Percentiles rank a stretch among this genome's conserved stretches.
Evolutionary conservation across 176 grass and related monocot genomes (phyloP).

Genomic region (Poa pratensis): DNA sequence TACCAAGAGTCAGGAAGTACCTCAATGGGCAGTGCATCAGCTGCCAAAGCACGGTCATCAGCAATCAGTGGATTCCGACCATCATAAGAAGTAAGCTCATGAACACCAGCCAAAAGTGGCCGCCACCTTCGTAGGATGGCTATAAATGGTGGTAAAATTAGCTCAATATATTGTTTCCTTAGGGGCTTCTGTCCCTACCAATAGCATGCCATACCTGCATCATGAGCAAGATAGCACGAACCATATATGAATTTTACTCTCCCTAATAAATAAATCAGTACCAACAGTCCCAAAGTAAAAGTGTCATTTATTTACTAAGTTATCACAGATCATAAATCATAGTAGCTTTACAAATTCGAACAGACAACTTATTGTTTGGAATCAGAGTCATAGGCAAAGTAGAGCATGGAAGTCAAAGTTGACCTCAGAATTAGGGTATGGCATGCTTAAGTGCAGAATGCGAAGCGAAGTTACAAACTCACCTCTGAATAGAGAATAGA

Average conservation of each 20-base stretch:
- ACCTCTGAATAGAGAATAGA: conserved; percentile 98
- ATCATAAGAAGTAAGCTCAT: conserved; percentile 98
- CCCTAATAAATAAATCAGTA: conserved; percentile 19
- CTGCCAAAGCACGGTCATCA: conserved; percentile 91
- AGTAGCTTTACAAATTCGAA: conserved; percentile 25
- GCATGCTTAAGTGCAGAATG: conserved; percentile 39
- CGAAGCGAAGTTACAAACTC: conserved; percentile 40
- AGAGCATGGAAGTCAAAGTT: conserved; percentile 5
- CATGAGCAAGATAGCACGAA: conserved; percentile 33
- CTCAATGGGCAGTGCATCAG: conserved; percentile 84
- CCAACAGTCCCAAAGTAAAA: conserved; percentile 1
- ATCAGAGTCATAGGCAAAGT: conserved; percentile 13
- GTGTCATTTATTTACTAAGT: conserved; percentile 27
- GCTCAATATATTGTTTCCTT: conserved; percentile 85
- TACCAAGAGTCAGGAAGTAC: conserved; percentile 45
- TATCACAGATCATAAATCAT: conserved; percentile 23
- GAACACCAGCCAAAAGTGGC: conserved; percentile 91
- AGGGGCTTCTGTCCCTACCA: conserved; percentile 75
- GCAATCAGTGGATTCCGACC: conserved; percentile 89
- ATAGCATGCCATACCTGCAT: conserved; percentile 95
- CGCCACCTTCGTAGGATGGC: conserved; percentile 93
- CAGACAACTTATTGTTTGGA: not conserved
- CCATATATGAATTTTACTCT: not conserved
- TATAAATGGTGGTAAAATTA: conserved; percentile 93
- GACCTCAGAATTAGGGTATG: not conserved